Conservation (phyloP, 2,329 filamentous ascomycete genomes). For the Escovopsis weberi region DNA sequence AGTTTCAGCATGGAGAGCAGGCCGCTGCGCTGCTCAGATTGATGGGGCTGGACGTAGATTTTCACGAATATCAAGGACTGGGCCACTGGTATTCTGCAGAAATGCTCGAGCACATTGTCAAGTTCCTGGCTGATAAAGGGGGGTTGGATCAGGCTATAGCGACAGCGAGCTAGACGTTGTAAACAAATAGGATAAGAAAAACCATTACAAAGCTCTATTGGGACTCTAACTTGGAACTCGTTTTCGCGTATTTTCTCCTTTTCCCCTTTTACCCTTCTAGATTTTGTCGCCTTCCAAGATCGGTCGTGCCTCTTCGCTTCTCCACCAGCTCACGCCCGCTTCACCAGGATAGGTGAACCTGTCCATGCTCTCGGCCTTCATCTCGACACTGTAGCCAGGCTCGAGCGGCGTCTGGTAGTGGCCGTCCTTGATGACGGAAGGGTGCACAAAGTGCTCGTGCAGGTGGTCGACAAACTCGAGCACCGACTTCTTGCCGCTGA, state of each 20-base stretch:
- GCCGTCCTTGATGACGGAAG: slow-evolving; percentile 5
- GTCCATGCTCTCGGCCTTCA: slow-evolving; percentile 4
- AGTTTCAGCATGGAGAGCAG: slow-evolving; percentile 19
- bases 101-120: slow-evolving; percentile 25
- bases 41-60: slow-evolving; percentile 20
- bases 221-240: too few relatives aligned
- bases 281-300: slow-evolving; percentile 7
- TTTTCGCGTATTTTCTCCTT: too few relatives aligned
- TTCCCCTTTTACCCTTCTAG: neutral
- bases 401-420: slow-evolving; percentile 6
- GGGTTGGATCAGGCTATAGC: neutral
- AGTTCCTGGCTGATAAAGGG: slow-evolving; percentile 13
- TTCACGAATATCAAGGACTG: slow-evolving; percentile 24
- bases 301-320: slow-evolving; percentile 4
- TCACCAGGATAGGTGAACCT: slow-evolving; percentile 4
- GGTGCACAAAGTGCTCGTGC: slow-evolving; percentile 3
- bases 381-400: slow-evolving; percentile 7
- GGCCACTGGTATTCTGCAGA: slow-evolving; percentile 30
- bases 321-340: slow-evolving; percentile 4
- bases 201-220: too few relatives aligned
- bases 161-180: neutral
- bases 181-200: neutral
- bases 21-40: slow-evolving; percentile 18
- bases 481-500: slow-evolving; percentile 6
- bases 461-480: slow-evolving; percentile 7